Percentiles rank a stretch among this genome's conserved stretches.
Evolutionary conservation across 805 yeast genomes (phyloP).

Genomic region (Candida tibetensis): DNA sequence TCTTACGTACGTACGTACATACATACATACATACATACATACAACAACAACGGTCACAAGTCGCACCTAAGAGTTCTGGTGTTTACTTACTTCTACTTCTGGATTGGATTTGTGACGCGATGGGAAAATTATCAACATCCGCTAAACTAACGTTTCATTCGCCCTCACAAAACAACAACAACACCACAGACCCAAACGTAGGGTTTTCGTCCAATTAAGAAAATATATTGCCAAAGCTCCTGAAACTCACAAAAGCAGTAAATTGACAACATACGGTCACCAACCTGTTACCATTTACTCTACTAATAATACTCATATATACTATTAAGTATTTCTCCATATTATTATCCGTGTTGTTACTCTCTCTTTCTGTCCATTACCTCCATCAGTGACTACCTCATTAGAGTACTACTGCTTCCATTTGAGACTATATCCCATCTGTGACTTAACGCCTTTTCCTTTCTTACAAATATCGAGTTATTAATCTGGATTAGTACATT

Average conservation of each 20-base stretch:
- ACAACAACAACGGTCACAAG: too few relatives aligned
- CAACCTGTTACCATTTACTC: not conserved
- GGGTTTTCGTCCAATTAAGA: not conserved
- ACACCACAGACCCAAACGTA: not conserved
- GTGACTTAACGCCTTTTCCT: too few relatives aligned
- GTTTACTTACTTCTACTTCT: not conserved
- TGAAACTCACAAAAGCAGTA: not conserved
- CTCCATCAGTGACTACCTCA: too few relatives aligned
- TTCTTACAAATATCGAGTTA: too few relatives aligned
- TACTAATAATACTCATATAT: not conserved
- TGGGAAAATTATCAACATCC: not conserved
- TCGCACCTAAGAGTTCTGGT: too few relatives aligned
- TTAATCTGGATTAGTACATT: too few relatives aligned
- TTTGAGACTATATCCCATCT: too few relatives aligned
- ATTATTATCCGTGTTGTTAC: conserved; percentile 1
- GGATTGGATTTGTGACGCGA: not conserved
- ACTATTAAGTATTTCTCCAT: not conserved
- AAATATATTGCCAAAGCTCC: not conserved
- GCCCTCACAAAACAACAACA: not conserved
- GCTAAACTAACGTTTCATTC: not conserved
- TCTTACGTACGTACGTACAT: too few relatives aligned
- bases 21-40: too few relatives aligned
- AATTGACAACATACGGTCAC: not conserved
- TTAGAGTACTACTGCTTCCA: too few relatives aligned
- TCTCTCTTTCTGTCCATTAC: not conserved